Evolutionary conservation across 495 filamentous ascomycete genomes (phyloP), one percentile per base, ranked within the genome.

Genomic region (Sporormia fimetaria): DNA sequence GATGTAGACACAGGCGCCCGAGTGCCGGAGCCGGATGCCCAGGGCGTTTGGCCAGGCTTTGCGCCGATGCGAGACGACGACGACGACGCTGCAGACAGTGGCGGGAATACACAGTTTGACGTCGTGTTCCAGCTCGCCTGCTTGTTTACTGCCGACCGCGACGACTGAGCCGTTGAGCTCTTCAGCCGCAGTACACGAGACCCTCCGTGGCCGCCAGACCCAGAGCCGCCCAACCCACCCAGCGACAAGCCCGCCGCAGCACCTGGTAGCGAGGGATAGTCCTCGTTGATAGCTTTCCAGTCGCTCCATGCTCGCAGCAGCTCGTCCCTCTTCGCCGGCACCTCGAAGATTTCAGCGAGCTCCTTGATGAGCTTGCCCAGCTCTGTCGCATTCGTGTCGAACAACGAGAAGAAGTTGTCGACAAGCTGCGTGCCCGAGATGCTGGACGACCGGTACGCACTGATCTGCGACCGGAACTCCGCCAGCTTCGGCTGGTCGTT

Each of bases 281-380:
- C 88, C 61, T 95, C 90, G 51, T 94, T 88, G 54, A 88, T 84
- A 7, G 84, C 87, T 10, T 81, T 83, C 83, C 90, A 92, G 61
- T 94, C 83, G 45, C 81, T 82, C 88, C 87, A 96, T 3, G 87
- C 78, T 49, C 75, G 80, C 2, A 82, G 72, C 1, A 99, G 69
- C 2, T 63, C 67, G 7, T 74, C 76, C 9, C 70, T 74, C 55
- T 94, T 95, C 8, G 52, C 54, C 28, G 78, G 70, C 33, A 87
- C 80, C 49, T 96, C 87, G 52, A 86, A 99, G 15, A 96, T 80
- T 3, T 96, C 92, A 14, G 86, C 83, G 3, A 94, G 76, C 51
- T 96, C 92, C 32, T 87, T 83, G 49, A 96, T 74, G 0, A 96
- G 70, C 27, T 87, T 95, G 6, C 87, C 87, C 0, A 99, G 67